Evolutionary conservation across 2,329 filamentous ascomycete species (phyloP).

Genomic region (Epichloe aotearoae): DNA sequence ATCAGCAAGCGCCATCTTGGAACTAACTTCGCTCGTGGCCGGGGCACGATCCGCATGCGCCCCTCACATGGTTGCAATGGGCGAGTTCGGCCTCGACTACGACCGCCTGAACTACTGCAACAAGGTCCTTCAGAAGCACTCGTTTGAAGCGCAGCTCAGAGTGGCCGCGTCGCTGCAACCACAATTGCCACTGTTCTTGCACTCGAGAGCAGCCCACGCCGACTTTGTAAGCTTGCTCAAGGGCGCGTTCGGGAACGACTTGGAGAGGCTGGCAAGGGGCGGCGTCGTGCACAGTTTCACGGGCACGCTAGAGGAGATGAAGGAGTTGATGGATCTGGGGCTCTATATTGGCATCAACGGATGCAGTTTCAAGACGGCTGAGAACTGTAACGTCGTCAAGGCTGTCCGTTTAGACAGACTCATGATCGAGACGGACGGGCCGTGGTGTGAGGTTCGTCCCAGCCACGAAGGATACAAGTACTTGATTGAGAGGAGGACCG

Average conservation of each 20-base stretch:
- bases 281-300: slow-evolving; percentile 95
- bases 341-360: slow-evolving; percentile 93
- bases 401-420: slow-evolving; percentile 65
- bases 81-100: slow-evolving; percentile 94
- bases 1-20: slow-evolving; percentile 37
- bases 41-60: slow-evolving; percentile 36
- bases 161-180: slow-evolving; percentile 57
- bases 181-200: slow-evolving; percentile 79
- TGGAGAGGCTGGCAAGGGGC: slow-evolving; percentile 55
- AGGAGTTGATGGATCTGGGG: slow-evolving; percentile 62
- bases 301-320: slow-evolving; percentile 74
- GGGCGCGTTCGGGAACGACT: slow-evolving; percentile 38
- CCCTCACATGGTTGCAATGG: slow-evolving; percentile 58
- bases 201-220: slow-evolving; percentile 73
- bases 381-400: slow-evolving; percentile 77
- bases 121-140: slow-evolving; percentile 67
- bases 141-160: slow-evolving; percentile 71
- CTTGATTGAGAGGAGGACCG: slow-evolving; percentile 30
- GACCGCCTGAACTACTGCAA: slow-evolving; percentile 77
- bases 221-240: slow-evolving; percentile 70
- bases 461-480: slow-evolving; percentile 76
- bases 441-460: slow-evolving; percentile 91
- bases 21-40: slow-evolving; percentile 51
- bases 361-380: slow-evolving; percentile 86
- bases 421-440: slow-evolving; percentile 94